Evolutionary conservation across 176 grass and related monocot genomes (phyloP), one percentile per base, ranked within the genome.

Genomic region (Elaeis guineensis): DNA sequence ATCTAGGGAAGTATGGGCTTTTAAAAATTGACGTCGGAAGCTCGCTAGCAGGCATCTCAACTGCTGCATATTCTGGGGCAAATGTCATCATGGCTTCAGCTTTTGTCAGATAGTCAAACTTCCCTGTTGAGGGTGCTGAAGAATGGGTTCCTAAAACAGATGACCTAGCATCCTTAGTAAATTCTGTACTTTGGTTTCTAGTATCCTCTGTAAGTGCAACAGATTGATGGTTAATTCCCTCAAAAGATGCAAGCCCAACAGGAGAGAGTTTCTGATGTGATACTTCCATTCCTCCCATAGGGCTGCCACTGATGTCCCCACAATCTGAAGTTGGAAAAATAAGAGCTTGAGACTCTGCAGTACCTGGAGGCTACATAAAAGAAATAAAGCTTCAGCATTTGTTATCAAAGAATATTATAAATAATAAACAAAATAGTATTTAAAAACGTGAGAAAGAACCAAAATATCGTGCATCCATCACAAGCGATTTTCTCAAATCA

Each of bases 31-130:
- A 78, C 32, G 69, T 21, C 29, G 66, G 51, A 49, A 66, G 49
- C 73, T 80, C 75, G 32, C 51, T 61, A 69, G 24, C 52, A 70
- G 76, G 52, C 68, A 87, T 62, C 19, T 92, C 73, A 57, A 97
- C 74, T 19, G 93, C 80, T 72, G 87, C 93, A 87, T 97, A 97
- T 75, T 97, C 93, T 12, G 84, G 84, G 72, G 93, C 93, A 83
- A 91, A 97, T 75, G 87, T 87, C 65, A 97, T 81, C 63, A 80
- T 73, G 59, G 93, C 93, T 79, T 97, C 93, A 75, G 84, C 81
- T 85, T 80, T 91, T 16, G 72, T 85, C 32, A 97, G 76, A 62
- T 85, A 77, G 79, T 85, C 82, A 83, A 82, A 84, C 79, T 84
- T 84, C 72, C 77, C 72, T 64, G 73, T 76, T 52, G 85, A 80